Conservation (phyloP, 139 green algal genomes). For the Zygnema cylindricum region DNA sequence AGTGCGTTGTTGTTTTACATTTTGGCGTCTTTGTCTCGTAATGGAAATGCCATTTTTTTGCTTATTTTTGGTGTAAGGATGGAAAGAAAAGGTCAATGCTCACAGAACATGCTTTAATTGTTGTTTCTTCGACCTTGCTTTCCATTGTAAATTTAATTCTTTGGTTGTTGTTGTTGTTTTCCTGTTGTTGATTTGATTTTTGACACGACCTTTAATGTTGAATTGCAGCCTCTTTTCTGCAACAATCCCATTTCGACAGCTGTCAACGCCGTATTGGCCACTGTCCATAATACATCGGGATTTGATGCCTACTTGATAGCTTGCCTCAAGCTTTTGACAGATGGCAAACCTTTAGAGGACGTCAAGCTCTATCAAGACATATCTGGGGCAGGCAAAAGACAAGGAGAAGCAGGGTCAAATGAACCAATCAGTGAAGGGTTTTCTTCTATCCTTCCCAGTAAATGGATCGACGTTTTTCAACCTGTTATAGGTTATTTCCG, state of each 20-base stretch:
- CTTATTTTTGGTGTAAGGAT: too few species aligned
- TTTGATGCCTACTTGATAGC: slow-evolving; percentile 40
- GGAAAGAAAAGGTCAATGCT: too few species aligned
- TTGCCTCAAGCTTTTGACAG: slow-evolving; percentile 37
- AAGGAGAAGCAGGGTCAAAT: neutral
- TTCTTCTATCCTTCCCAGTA: neutral
- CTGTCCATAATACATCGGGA: slow-evolving; percentile 32
- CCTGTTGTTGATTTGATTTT: too few species aligned
- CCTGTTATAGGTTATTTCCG: neutral
- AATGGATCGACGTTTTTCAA: neutral
- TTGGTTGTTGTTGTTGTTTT: too few species aligned
- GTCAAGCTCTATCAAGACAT: neutral
- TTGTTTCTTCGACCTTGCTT: too few species aligned
- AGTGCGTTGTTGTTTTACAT: too few species aligned
- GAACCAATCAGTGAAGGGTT: neutral
- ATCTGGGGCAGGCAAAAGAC: neutral
- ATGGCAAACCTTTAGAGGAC: neutral
- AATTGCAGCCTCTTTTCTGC: slow-evolving; percentile 40
- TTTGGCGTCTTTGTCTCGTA: neutral
- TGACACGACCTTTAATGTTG: neutral
- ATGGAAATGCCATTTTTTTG: neutral
- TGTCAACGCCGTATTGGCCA: slow-evolving; percentile 42
- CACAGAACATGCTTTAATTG: too few species aligned
- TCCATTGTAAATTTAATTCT: too few species aligned
- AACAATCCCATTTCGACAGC: slow-evolving; percentile 41